Conservation (phyloP, 768 basidiomycete genomes). For the Dioszegia hungarica region DNA sequence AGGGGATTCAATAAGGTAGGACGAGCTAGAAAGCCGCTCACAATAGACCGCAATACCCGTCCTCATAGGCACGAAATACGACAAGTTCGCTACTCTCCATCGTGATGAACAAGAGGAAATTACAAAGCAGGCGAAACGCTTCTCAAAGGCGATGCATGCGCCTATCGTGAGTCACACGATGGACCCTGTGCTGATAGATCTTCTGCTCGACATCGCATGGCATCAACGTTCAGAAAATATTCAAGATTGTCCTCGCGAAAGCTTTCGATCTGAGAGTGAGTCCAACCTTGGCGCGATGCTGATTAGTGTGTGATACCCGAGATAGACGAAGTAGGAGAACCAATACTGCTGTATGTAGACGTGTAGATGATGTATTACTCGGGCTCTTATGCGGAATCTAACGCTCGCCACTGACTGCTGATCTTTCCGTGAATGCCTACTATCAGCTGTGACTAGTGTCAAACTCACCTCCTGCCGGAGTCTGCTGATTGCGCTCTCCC, state of each 20-base stretch:
- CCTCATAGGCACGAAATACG: slow-evolving; percentile 96
- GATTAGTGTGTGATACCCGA: slow-evolving; percentile 88
- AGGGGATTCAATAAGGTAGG: slow-evolving; percentile 96
- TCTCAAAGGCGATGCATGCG: slow-evolving; percentile 98
- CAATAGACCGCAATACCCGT: slow-evolving; percentile 95
- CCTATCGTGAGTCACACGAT: slow-evolving; percentile 57
- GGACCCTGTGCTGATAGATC: slow-evolving; percentile 53
- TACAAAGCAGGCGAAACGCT: slow-evolving; percentile 97
- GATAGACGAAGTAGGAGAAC: slow-evolving; percentile 94
- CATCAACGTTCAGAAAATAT: slow-evolving; percentile 93
- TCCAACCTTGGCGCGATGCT: not conserved
- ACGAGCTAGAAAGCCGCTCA: not conserved
- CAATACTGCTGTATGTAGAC: slow-evolving; percentile 84
- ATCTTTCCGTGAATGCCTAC: too few species aligned
- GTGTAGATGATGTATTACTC: too few species aligned
- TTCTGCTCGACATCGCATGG: slow-evolving; percentile 98
- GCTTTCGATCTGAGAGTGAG: slow-evolving; percentile 79
- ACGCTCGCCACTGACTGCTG: too few species aligned
- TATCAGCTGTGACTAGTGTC: not conserved
- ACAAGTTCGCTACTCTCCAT: slow-evolving; percentile 91
- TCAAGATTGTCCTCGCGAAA: slow-evolving; percentile 54
- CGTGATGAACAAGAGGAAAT: slow-evolving; percentile 99
- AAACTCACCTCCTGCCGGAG: not conserved
- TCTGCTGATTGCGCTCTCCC: not conserved
- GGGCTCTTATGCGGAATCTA: too few species aligned